Percentiles rank a stretch among this genome's conserved stretches.
These are phyloP conservation scores for Naematelia encephala DNA, from an alignment of 768 basidiomycete genomes.

Conservation along the genomic window DNA sequence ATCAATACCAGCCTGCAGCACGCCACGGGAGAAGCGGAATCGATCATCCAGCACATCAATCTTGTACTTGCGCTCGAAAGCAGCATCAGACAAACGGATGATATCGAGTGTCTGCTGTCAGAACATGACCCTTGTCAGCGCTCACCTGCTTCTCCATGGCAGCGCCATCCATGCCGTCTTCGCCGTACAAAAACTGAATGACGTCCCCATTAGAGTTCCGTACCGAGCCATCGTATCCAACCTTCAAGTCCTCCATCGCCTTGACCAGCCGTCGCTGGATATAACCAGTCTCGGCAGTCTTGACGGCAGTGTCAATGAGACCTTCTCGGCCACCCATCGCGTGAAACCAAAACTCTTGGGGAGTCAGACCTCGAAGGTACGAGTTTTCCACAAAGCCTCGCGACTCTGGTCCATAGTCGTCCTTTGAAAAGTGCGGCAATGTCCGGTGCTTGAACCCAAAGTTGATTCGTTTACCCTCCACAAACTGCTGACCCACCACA, in stretches of 20 bases:
- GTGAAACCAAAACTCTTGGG: constrained; percentile 99
- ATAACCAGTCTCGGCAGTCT: constrained; percentile 98
- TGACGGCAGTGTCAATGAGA: constrained; percentile 97
- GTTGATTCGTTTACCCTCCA: constrained; percentile 96
- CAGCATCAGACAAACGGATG: constrained; percentile 71
- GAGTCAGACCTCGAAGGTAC: constrained; percentile 90
- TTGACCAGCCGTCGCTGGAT: constrained; percentile 98
- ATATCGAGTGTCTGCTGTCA: constrained; percentile 66
- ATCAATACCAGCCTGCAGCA: constrained; percentile 79
- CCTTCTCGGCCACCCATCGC: constrained; percentile 99
- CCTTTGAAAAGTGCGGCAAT: constrained; percentile 95
- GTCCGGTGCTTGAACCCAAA: constrained; percentile 97
- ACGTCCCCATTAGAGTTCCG: constrained; percentile 95
- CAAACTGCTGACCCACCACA: constrained; percentile 96
- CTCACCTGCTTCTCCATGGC: constrained; percentile 84
- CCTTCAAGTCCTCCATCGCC: constrained; percentile 94
- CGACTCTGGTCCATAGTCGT: constrained; percentile 96
- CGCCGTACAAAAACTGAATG: constrained; percentile 93
- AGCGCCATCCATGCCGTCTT: constrained; percentile 98
- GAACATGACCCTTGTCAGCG: background rate
- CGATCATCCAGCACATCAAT: constrained; percentile 60
- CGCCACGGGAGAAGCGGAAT: constrained; percentile 67
- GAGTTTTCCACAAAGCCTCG: constrained; percentile 99
- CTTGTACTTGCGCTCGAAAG: constrained; percentile 89
- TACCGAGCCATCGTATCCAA: constrained; percentile 96